phyloP scores from a whole-genome alignment of 2,329 filamentous ascomycete genomes.

The Helotiales sp. region DNA sequence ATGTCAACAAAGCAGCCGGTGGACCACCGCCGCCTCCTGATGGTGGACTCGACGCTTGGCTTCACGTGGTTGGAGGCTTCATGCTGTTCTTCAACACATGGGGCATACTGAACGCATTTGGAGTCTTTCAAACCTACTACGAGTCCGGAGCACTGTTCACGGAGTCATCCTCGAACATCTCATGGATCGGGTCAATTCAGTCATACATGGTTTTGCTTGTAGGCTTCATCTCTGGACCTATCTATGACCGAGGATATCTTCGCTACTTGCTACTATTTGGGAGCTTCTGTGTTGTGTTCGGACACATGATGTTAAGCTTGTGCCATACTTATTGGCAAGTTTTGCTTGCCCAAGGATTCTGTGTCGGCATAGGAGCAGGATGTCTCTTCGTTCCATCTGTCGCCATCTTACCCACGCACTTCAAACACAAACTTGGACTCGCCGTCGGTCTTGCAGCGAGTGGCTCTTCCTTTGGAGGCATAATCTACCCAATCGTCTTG shows the following conservation, averaged over 20 bases:
- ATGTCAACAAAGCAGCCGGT: not conserved
- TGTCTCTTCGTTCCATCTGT: conserved; percentile 45
- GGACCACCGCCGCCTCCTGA: conserved; percentile 42
- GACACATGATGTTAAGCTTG: conserved; percentile 61
- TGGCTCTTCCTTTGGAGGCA: conserved; percentile 47
- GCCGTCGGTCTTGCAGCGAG: conserved; percentile 48
- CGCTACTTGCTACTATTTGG: conserved; percentile 52
- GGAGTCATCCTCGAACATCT: conserved; percentile 51
- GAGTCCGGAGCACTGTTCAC: conserved; percentile 44
- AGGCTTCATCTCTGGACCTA: conserved; percentile 59
- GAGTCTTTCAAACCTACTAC: conserved; percentile 59
- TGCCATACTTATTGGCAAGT: conserved; percentile 54
- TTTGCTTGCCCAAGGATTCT: conserved; percentile 47
- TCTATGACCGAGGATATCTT: conserved; percentile 61
- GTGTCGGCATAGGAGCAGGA: conserved; percentile 44
- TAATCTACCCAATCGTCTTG: conserved; percentile 63
- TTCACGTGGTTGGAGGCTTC: conserved; percentile 51
- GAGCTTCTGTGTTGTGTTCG: conserved; percentile 56
- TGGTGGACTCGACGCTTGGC: conserved; percentile 54
- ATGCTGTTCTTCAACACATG: conserved; percentile 58
- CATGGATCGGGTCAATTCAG: conserved; percentile 57
- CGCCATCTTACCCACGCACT: conserved; percentile 44
- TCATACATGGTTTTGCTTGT: conserved; percentile 49
- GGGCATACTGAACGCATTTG: conserved; percentile 47
- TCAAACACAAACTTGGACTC: conserved; percentile 45